Percentiles rank a stretch among this genome's conserved stretches.
phyloP scores from a whole-genome alignment of 177 flowering plant species.

The Vitis hybrid region DNA sequence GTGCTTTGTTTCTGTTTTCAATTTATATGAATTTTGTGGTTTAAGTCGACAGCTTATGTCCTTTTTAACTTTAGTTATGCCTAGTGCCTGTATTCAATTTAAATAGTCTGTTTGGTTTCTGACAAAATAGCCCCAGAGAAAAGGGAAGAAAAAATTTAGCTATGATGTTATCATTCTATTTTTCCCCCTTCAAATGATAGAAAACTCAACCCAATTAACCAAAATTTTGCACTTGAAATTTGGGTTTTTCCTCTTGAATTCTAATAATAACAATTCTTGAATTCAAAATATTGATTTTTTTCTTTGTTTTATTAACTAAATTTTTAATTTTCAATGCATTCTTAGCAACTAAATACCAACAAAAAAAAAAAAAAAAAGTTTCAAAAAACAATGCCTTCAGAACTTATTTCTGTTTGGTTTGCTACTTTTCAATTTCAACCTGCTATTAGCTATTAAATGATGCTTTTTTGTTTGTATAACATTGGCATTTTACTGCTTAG shows the following conservation, averaged over 20 bases:
- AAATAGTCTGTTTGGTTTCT: too few species aligned
- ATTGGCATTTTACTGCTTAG: background rate
- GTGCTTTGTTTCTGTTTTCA: background rate
- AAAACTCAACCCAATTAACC: too few species aligned
- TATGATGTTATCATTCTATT: too few species aligned
- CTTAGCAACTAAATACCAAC: background rate
- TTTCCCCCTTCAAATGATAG: too few species aligned
- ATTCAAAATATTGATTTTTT: background rate
- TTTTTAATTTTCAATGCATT: background rate
- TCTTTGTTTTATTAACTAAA: background rate
- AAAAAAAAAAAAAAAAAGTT: too few species aligned
- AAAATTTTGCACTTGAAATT: background rate
- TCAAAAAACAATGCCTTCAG: too few species aligned
- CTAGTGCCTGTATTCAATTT: background rate
- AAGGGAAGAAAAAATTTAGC: too few species aligned
- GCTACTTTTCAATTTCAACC: background rate
- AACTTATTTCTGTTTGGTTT: background rate
- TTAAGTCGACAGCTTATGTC: background rate
- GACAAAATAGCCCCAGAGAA: too few species aligned
- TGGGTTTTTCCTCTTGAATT: too few species aligned
- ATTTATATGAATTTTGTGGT: background rate
- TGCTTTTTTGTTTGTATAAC: background rate
- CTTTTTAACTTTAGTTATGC: background rate
- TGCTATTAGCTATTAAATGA: background rate
- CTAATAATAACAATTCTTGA: background rate